These are phyloP conservation scores for Paratinospora sagittata DNA, from an alignment of 164 flowering plant genomes.

Conservation along the genomic window DNA sequence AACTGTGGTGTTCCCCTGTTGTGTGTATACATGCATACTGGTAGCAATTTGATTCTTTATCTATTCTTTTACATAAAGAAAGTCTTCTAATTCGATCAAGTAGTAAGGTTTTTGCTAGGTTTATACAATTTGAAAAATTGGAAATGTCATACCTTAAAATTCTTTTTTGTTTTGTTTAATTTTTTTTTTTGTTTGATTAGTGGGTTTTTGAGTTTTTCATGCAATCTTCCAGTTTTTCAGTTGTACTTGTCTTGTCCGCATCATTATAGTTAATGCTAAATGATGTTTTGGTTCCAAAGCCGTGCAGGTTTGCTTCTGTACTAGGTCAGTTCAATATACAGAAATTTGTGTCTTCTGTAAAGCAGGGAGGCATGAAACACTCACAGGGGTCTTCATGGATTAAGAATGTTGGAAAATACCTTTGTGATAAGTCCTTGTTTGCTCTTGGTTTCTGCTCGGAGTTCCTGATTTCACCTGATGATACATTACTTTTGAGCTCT, in stretches of 20 bases:
- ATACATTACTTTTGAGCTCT: conserved; percentile 45
- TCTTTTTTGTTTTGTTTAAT: neutral
- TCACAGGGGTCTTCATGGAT: conserved; percentile 31
- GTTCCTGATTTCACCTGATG: conserved; percentile 47
- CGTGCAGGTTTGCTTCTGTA: conserved; percentile 58
- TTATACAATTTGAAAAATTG: too few relatives aligned
- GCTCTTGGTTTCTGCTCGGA: conserved; percentile 62
- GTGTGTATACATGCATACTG: too few relatives aligned
- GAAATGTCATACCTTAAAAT: neutral
- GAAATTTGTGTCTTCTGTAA: conserved; percentile 51
- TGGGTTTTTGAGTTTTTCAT: neutral
- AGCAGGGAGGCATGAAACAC: conserved; percentile 13
- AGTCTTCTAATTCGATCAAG: too few relatives aligned
- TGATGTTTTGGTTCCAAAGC: conserved; percentile 22
- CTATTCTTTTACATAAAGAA: too few relatives aligned
- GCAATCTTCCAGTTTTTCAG: neutral
- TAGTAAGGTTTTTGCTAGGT: too few relatives aligned
- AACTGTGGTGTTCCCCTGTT: too few relatives aligned
- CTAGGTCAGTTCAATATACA: conserved; percentile 76
- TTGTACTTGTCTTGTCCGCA: neutral
- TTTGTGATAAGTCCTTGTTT: conserved; percentile 57
- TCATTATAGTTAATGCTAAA: conserved; percentile 8
- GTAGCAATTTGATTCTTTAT: too few relatives aligned
- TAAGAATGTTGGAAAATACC: conserved; percentile 29
- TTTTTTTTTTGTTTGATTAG: too few relatives aligned